phyloP scores from a whole-genome alignment of 2,329 filamentous ascomycete species.

The Pyrenochaeta sp. region DNA sequence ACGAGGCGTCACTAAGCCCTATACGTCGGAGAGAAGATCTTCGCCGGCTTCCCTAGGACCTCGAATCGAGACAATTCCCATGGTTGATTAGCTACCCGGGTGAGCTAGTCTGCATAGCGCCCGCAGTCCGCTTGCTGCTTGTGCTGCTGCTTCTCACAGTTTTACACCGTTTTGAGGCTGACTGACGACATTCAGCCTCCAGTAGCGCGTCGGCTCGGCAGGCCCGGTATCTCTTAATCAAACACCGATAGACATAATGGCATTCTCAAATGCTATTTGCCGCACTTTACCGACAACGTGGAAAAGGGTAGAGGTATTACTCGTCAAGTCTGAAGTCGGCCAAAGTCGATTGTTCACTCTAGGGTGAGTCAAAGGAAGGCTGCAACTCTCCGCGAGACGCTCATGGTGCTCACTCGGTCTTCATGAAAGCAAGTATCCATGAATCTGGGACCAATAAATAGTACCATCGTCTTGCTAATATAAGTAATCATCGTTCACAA shows the following conservation, averaged over 20 bases:
- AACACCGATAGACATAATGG: not conserved
- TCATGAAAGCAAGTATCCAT: too few relatives aligned
- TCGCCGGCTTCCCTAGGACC: too few relatives aligned
- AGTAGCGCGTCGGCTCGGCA: not conserved
- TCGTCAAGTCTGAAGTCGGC: too few relatives aligned
- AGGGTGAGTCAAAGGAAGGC: too few relatives aligned
- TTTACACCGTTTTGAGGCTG: not conserved
- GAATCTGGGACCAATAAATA: too few relatives aligned
- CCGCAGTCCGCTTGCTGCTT: not conserved
- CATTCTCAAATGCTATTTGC: not conserved
- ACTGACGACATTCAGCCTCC: not conserved
- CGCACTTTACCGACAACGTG: not conserved
- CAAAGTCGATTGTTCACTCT: too few relatives aligned
- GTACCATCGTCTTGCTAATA: too few relatives aligned
- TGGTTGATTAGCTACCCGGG: not conserved
- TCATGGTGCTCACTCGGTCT: too few relatives aligned
- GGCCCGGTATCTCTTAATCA: not conserved
- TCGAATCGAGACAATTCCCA: not conserved
- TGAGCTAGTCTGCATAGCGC: not conserved
- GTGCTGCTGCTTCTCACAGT: not conserved
- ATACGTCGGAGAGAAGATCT: not conserved
- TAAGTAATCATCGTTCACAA: too few relatives aligned
- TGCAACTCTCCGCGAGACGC: too few relatives aligned
- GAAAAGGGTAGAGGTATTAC: not conserved
- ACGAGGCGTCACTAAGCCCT: conserved; percentile 1